Evolutionary conservation across 495 filamentous ascomycete genomes (phyloP).

Genomic region (Hypoxylon intermedium): DNA sequence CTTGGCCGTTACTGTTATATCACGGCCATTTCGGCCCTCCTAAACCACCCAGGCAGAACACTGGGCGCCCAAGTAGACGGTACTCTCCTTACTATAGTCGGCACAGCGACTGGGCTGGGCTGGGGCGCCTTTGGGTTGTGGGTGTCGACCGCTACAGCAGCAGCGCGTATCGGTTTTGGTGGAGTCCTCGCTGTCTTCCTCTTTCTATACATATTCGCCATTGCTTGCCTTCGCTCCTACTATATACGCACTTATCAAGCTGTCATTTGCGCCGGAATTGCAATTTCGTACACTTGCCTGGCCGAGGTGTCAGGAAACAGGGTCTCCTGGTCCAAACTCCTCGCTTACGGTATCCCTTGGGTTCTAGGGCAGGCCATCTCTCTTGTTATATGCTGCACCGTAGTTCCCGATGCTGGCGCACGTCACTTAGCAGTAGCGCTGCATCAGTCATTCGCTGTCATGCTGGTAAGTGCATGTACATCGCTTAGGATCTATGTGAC

Average conservation of each 20-base stretch:
- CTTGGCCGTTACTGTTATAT: conserved; percentile 57
- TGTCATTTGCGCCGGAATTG: conserved; percentile 61
- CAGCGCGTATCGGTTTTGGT: conserved; percentile 56
- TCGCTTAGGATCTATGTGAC: not conserved
- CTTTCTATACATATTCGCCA: conserved; percentile 56
- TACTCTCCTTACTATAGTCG: conserved; percentile 57
- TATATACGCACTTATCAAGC: conserved; percentile 62
- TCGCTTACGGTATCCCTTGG: conserved; percentile 65
- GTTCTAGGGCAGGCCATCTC: conserved; percentile 59
- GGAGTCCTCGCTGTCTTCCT: conserved; percentile 61
- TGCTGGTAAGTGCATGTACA: conserved; percentile 39
- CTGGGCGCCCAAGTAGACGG: conserved; percentile 64
- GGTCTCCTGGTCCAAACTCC: conserved; percentile 56
- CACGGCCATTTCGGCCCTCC: conserved; percentile 58
- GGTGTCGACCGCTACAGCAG: conserved; percentile 55
- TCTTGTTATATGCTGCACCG: conserved; percentile 51
- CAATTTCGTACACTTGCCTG: conserved; percentile 60
- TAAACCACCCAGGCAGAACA: conserved; percentile 61
- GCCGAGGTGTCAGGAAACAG: conserved; percentile 51
- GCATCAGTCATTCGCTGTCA: conserved; percentile 51
- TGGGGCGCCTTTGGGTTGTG: conserved; percentile 62
- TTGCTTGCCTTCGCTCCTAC: conserved; percentile 61
- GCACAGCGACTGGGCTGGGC: conserved; percentile 62
- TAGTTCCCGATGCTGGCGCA: conserved; percentile 63
- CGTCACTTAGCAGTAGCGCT: conserved; percentile 55